phyloP scores from a whole-genome alignment of 2,329 filamentous ascomycete species.

The Apiospora koreana region DNA sequence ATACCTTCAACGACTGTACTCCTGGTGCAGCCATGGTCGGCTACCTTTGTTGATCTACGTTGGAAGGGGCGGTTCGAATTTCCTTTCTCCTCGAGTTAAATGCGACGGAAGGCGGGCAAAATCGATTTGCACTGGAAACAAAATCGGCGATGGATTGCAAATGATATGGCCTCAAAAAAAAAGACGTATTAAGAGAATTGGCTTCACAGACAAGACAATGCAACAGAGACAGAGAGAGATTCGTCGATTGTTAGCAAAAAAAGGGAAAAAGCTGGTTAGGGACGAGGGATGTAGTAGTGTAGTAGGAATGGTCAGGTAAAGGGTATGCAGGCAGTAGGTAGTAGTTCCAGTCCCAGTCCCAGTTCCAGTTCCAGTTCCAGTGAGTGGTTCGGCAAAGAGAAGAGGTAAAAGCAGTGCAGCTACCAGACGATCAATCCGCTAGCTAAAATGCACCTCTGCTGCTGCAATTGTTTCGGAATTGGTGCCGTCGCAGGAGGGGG shows the following conservation, averaged over 20 bases:
- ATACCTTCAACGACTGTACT: slow-evolving; percentile 14
- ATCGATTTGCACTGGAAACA: slow-evolving; percentile 4
- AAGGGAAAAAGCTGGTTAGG: slow-evolving; percentile 7
- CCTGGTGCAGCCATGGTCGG: slow-evolving; percentile 13
- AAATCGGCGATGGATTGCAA: background rate
- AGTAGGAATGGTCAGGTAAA: slow-evolving; percentile 3
- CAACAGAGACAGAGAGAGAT: slow-evolving; percentile 7
- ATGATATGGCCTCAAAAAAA: slow-evolving; percentile 1
- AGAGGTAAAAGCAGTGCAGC: slow-evolving; percentile 8
- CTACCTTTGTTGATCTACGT: slow-evolving; percentile 7
- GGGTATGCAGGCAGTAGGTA: background rate
- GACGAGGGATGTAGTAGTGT: slow-evolving; percentile 10
- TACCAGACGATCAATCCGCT: slow-evolving; percentile 7
- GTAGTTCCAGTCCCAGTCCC: no score
- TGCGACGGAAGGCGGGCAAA: slow-evolving; percentile 10
- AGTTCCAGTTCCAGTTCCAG: background rate
- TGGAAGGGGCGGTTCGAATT: slow-evolving; percentile 2
- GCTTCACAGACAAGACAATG: slow-evolving; percentile 8
- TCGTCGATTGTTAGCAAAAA: slow-evolving; percentile 9
- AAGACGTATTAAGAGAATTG: slow-evolving; percentile 4
- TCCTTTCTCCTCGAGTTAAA: slow-evolving; percentile 6
- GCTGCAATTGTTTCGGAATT: slow-evolving; percentile 11
- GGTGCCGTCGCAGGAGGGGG: slow-evolving; percentile 11
- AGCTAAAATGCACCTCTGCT: slow-evolving; percentile 9
- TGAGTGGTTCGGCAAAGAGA: slow-evolving; percentile 6